These are phyloP conservation scores for Stemphylium beticola DNA, from an alignment of 2,329 filamentous ascomycete species.

Conservation along the genomic window DNA sequence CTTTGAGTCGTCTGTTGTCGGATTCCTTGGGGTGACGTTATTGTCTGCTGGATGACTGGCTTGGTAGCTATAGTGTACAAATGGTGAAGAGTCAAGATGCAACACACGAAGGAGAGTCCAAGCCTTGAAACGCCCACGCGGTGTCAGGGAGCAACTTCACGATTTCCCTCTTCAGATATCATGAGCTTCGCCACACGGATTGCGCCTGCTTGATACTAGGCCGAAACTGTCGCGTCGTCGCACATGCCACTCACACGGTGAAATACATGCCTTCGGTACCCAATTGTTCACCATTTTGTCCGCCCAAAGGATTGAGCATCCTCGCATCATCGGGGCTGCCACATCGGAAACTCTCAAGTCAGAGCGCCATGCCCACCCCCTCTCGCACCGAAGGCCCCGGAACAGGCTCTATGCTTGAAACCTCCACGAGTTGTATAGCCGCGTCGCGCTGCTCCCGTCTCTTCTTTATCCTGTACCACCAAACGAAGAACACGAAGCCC, in stretches of 20 bases:
- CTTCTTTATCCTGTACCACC: conserved; percentile 4
- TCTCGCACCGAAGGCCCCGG: background rate
- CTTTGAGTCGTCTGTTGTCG: no score
- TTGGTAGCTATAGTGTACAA: background rate
- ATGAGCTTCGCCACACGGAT: conserved; percentile 1
- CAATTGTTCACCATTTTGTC: no score
- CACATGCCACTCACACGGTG: no score
- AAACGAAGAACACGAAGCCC: background rate
- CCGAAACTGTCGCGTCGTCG: no score
- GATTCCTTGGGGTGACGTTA: background rate
- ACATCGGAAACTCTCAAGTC: no score
- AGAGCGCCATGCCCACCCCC: background rate
- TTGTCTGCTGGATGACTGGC: background rate
- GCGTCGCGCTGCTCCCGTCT: background rate
- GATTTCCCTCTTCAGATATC: background rate
- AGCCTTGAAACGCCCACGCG: no score
- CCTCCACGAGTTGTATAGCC: conserved; percentile 1
- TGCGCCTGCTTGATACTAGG: background rate
- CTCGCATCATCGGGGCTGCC: no score
- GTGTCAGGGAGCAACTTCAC: background rate
- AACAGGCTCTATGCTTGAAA: background rate
- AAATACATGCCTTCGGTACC: no score
- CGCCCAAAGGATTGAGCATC: no score
- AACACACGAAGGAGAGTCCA: no score
- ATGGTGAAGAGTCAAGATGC: no score